A percentile compares a stretch with the other conserved stretches of the same genome.
phyloP scores from a whole-genome alignment of 2,329 filamentous ascomycete genomes.

The Geosmithia flava region DNA sequence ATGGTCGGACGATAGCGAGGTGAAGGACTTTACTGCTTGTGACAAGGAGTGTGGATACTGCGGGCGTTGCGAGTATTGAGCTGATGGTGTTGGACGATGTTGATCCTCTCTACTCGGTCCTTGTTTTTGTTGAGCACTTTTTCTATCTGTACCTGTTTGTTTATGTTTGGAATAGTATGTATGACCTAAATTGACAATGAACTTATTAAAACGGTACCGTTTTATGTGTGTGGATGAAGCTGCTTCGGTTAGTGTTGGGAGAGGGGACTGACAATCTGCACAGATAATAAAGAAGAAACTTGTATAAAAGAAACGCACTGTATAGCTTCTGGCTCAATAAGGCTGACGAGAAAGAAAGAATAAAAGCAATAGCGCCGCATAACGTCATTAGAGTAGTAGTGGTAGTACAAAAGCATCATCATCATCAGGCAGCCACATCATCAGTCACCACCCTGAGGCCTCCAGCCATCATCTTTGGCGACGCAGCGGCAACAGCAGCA shows the following conservation, averaged over 20 bases:
- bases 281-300: too few species aligned
- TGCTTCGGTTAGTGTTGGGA: too few species aligned
- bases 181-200: too few species aligned
- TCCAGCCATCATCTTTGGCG: constrained; percentile 21
- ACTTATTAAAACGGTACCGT: too few species aligned
- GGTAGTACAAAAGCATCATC: neutral
- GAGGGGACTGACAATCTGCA: too few species aligned
- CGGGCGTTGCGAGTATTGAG: neutral
- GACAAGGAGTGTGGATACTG: neutral
- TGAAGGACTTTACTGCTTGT: neutral
- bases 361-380: neutral
- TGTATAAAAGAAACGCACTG: too few species aligned
- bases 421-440: constrained; percentile 8
- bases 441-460: constrained; percentile 31
- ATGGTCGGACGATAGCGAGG: neutral
- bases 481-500: neutral
- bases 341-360: neutral
- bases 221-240: too few species aligned
- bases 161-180: too few species aligned
- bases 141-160: neutral
- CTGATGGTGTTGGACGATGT: neutral
- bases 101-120: neutral
- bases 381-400: neutral
- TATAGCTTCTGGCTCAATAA: too few species aligned
- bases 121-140: neutral